Conservation (phyloP, 352 stramenopile species). For the Globisporangium viniferum region DNA sequence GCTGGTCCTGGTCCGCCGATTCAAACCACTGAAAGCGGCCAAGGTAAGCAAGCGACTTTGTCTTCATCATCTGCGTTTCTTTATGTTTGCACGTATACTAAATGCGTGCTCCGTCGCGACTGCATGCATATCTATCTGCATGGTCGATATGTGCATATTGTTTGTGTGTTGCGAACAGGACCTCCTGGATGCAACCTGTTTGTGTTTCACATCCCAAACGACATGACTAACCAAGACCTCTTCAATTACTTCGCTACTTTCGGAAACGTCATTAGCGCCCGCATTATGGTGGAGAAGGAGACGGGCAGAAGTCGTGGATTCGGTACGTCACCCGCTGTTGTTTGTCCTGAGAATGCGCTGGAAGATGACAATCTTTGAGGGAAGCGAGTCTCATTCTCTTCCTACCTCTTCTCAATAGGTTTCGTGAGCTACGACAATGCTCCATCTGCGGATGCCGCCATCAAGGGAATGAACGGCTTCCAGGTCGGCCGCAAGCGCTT, state of each 20-base stretch:
- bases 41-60: constrained; percentile 49
- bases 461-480: constrained; percentile 95
- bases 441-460: constrained; percentile 89
- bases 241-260: constrained; percentile 95
- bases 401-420: constrained; percentile 39
- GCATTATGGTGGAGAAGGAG: constrained; percentile 97
- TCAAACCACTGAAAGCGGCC: constrained; percentile 83
- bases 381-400: background rate
- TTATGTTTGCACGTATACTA: constrained; percentile 37
- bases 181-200: constrained; percentile 96
- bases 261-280: constrained; percentile 94
- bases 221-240: constrained; percentile 97
- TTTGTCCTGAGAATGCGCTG: background rate
- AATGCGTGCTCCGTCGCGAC: constrained; percentile 29
- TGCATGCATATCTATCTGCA: constrained; percentile 25
- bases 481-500: constrained; percentile 95
- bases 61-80: constrained; percentile 5
- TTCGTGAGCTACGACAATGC: constrained; percentile 96
- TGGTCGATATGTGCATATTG: constrained; percentile 41
- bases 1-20: constrained; percentile 83
- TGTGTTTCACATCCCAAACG: constrained; percentile 98
- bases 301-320: constrained; percentile 93
- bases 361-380: constrained; percentile 17
- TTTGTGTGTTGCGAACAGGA: constrained; percentile 57
- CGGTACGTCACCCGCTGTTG: constrained; percentile 46